Percentiles rank a stretch among this genome's conserved stretches.
Evolutionary conservation across 2,329 filamentous ascomycete genomes (phyloP).

Genomic region (Sporothrix humicola): DNA sequence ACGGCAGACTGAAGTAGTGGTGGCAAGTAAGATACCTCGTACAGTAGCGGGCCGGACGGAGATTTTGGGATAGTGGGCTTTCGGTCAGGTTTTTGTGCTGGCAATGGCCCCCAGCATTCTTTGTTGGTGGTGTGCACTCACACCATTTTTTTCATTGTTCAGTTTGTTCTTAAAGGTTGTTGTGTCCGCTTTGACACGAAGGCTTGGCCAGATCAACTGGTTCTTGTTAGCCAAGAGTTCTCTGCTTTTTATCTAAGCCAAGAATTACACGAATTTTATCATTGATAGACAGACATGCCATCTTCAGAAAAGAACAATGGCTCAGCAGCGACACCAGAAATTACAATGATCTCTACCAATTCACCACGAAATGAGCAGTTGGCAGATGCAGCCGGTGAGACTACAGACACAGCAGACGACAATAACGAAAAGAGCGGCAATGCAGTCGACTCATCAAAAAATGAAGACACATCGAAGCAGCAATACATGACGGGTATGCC

Average conservation of each 20-base stretch:
- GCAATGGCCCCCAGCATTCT: too few relatives aligned
- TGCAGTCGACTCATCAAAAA: not conserved
- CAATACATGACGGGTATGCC: conserved; percentile 31
- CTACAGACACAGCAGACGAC: not conserved
- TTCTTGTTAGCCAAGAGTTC: too few relatives aligned
- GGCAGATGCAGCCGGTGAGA: not conserved
- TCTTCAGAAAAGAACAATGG: not conserved
- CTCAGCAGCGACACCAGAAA: not conserved
- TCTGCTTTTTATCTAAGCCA: not conserved
- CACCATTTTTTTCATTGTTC: too few relatives aligned
- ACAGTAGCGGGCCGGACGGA: not conserved
- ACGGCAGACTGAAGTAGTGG: not conserved
- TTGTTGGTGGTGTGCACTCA: not conserved
- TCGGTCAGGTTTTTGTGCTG: not conserved
- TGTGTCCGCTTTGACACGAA: not conserved
- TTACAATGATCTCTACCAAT: not conserved
- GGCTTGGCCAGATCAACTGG: too few relatives aligned
- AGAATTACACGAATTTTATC: not conserved
- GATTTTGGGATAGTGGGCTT: not conserved
- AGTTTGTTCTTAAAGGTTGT: not conserved
- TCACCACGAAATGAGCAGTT: not conserved
- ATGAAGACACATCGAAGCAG: not conserved
- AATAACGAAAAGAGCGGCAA: not conserved
- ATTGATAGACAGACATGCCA: not conserved
- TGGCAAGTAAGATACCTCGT: not conserved